Evolutionary conservation across 106 monocot genomes (phyloP).

Genomic region (Dioscorea alata): DNA sequence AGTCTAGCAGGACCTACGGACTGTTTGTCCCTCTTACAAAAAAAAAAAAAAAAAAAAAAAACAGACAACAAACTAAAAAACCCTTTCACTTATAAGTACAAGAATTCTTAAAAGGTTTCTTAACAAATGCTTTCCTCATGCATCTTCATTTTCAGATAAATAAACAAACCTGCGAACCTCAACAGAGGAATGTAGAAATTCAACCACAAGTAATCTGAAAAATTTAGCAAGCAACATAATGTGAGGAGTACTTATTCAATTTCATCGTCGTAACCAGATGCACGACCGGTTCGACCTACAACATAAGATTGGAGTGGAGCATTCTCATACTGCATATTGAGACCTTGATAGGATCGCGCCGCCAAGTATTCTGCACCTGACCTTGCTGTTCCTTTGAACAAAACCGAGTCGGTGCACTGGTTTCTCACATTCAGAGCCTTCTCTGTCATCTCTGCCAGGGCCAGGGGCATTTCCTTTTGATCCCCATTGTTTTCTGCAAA

Average conservation of each 20-base stretch:
- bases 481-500: constrained; percentile 35
- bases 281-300: constrained; percentile 64
- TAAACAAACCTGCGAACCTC: too few species aligned
- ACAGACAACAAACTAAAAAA: too few species aligned
- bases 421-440: constrained; percentile 50
- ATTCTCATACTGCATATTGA: constrained; percentile 44
- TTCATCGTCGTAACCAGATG: constrained; percentile 68
- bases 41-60: too few species aligned
- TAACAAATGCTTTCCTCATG: too few species aligned
- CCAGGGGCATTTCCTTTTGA: constrained; percentile 38
- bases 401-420: constrained; percentile 38
- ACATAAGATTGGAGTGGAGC: constrained; percentile 39
- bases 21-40: too few species aligned
- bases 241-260: constrained; percentile 8
- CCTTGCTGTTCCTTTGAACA: constrained; percentile 77
- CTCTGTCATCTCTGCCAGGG: constrained; percentile 41
- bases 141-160: too few species aligned
- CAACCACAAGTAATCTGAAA: too few species aligned
- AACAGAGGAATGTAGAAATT: too few species aligned
- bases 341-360: constrained; percentile 76
- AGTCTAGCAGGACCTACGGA: too few species aligned
- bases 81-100: too few species aligned
- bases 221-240: too few species aligned
- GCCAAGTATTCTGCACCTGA: constrained; percentile 69
- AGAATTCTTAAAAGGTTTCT: too few species aligned